phyloP scores from a whole-genome alignment of 257 asterid genomes.

The Solanum virginianum region DNA sequence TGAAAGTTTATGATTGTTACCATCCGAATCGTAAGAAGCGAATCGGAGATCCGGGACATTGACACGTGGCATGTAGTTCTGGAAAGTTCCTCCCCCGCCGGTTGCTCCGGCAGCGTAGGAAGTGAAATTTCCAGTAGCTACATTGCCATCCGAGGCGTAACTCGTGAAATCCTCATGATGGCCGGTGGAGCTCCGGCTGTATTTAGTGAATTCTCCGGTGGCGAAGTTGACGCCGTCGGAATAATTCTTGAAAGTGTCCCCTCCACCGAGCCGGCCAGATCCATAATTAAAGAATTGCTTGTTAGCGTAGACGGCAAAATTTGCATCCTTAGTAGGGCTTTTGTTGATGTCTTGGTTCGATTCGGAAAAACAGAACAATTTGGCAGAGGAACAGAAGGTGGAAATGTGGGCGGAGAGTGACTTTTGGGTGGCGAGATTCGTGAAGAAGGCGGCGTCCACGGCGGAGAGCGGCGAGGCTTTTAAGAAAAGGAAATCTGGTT shows the following conservation, averaged over 20 bases:
- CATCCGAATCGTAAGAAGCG: conserved; percentile 53
- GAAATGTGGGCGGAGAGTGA: conserved; percentile 38
- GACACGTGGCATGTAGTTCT: conserved; percentile 44
- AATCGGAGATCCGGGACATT: conserved; percentile 70
- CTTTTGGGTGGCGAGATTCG: conserved; percentile 40
- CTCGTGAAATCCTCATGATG: conserved; percentile 45
- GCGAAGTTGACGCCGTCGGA: conserved; percentile 60
- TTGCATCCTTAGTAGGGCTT: conserved; percentile 25
- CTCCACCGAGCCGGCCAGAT: conserved; percentile 34
- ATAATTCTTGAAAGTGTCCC: conserved; percentile 59
- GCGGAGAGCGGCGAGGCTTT: conserved; percentile 75
- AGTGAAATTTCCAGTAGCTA: conserved; percentile 52
- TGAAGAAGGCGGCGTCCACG: conserved; percentile 36
- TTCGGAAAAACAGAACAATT: conserved; percentile 38
- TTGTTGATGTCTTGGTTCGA: neutral
- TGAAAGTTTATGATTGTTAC: conserved; percentile 41
- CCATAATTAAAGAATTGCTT: conserved; percentile 54
- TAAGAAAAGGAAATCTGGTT: conserved; percentile 41
- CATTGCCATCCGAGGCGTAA: conserved; percentile 65
- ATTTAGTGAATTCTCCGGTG: conserved; percentile 33
- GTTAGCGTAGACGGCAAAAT: conserved; percentile 43
- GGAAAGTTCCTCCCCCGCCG: conserved; percentile 63
- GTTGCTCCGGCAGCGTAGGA: conserved; percentile 49
- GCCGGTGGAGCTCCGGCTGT: conserved; percentile 56
- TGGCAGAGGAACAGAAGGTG: conserved; percentile 63